A percentile compares a stretch with the other conserved stretches of the same genome.
phyloP scores from a whole-genome alignment of 495 filamentous ascomycete genomes.

The Neurospora sp. region DNA sequence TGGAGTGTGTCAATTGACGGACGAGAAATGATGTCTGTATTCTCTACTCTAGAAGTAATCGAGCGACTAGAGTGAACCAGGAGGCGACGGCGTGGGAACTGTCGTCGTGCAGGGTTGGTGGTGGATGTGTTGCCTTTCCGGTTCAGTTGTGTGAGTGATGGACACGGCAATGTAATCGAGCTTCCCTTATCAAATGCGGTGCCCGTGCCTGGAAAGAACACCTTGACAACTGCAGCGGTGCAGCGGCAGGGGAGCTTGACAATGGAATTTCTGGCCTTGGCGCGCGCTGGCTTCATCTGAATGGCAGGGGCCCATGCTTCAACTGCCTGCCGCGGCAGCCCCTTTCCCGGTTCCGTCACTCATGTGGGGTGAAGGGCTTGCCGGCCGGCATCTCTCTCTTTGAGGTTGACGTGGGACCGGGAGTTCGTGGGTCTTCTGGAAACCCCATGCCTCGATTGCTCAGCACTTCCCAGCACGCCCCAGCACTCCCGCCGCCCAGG shows the following conservation, averaged over 20 bases:
- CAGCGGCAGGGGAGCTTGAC: not conserved
- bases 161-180: not conserved
- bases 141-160: not conserved
- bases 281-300: conserved; percentile 1
- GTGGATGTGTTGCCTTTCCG: not conserved
- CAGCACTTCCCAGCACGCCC: not conserved
- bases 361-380: not conserved
- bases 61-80: not conserved
- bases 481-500: conserved; percentile 9
- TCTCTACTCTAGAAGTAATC: not conserved
- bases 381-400: not conserved
- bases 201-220: conserved; percentile 22
- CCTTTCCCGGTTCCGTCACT: not conserved
- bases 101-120: not conserved
- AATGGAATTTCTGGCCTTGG: conserved; percentile 13
- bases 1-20: not conserved
- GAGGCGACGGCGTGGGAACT: not conserved
- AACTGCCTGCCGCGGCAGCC: not conserved
- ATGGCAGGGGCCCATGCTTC: not conserved
- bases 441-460: not conserved
- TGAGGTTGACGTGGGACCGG: not conserved
- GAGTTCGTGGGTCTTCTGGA: conserved; percentile 3
- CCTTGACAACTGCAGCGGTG: conserved; percentile 17
- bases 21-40: not conserved
- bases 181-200: not conserved